A percentile compares a stretch with the other conserved stretches of the same genome.
Conservation (phyloP, 768 basidiomycete genomes). For the Lactarius sp. region DNA sequence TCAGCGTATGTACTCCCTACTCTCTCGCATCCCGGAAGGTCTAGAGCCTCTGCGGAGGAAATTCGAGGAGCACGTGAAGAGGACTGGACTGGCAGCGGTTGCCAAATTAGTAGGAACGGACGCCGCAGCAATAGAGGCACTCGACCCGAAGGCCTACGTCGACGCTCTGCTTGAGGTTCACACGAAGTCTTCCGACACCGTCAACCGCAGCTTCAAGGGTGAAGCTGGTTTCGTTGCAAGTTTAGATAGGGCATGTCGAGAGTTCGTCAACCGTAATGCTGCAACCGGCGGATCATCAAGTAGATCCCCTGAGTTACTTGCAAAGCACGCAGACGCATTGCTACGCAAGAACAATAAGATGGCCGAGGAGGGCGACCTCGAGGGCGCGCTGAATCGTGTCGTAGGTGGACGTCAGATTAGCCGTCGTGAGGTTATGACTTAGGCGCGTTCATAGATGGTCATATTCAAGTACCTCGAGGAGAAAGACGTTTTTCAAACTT, state of each 20-base stretch:
- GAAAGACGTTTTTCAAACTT: conserved; percentile 98
- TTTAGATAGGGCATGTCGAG: conserved; percentile 91
- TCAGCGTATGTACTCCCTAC: conserved; percentile 90
- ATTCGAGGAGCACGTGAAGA: conserved; percentile 95
- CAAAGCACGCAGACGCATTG: conserved; percentile 86
- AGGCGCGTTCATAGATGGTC: conserved; percentile 62
- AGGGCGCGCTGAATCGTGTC: conserved; percentile 84
- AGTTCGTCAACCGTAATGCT: conserved; percentile 91
- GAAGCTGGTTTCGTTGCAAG: conserved; percentile 92
- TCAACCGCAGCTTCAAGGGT: conserved; percentile 82
- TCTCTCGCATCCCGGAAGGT: conserved; percentile 86
- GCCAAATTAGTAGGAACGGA: conserved; percentile 61
- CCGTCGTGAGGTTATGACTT: not conserved
- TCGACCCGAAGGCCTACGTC: conserved; percentile 93
- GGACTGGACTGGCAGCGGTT: conserved; percentile 77
- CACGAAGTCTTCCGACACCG: conserved; percentile 85
- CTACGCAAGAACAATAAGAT: conserved; percentile 95
- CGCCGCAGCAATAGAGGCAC: conserved; percentile 47
- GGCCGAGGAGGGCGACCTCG: conserved; percentile 85
- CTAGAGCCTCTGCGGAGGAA: conserved; percentile 86
- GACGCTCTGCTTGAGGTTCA: conserved; percentile 90
- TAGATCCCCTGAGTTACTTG: conserved; percentile 88
- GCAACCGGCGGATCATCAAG: conserved; percentile 80
- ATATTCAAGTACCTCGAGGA: conserved; percentile 98
- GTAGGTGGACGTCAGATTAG: conserved; percentile 43